Base-by-base conservation (phyloP, 2,329 filamentous ascomycete species). In the Trichoderma sp. region DNA sequence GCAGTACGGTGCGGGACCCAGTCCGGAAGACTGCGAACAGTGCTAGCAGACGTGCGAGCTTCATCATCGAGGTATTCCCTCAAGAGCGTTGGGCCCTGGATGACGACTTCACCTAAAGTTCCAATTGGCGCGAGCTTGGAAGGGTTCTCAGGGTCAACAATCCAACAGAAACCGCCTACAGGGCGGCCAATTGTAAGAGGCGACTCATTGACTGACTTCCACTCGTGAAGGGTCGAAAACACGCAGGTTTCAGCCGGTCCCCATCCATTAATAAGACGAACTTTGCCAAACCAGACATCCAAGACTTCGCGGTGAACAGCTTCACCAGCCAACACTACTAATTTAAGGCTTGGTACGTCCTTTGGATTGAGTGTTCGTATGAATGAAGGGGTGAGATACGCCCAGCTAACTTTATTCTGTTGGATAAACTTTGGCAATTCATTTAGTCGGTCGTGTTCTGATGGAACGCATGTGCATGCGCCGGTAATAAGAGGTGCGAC, bases 221-320 rank as follows among this genome's bases (percentile, higher is more conserved):
- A 69, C 13, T 69, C 54, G 49, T 71, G 69, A 8, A 70, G 26
- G 21, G 70, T 68, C 32, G 67, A 64, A 24, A 61, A 66, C 1
- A 67, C 59, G 21, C 68, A 71, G 11, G 68, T 70, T 56, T 72
- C 72, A 2, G 73, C 70, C 1, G 73, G 73, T 0, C 73, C 73
- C 49, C 72, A 74, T n/a, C 58, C 70, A 24, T 74, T 73, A 5
- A 74, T 16, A 11, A 74, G 28, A 13, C 64, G 59, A 51, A 68
- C 69, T 14, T 69, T 54, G 18, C 61, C 67, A 56, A 65, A 59
- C 71, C 71, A 73, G 16, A 16, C 24, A 4, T 71, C 68, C 2
- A 72, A 14, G 11, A 73, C 51, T 11, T 69, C 67, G 8, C 34
- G 32, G 0, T 49, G 28, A 5, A 71, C 24, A 18, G 63, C 24